These are phyloP conservation scores for Spinellus fusiger DNA, from an alignment of 192 early-diverging fungal genomes.

Conservation along the genomic window DNA sequence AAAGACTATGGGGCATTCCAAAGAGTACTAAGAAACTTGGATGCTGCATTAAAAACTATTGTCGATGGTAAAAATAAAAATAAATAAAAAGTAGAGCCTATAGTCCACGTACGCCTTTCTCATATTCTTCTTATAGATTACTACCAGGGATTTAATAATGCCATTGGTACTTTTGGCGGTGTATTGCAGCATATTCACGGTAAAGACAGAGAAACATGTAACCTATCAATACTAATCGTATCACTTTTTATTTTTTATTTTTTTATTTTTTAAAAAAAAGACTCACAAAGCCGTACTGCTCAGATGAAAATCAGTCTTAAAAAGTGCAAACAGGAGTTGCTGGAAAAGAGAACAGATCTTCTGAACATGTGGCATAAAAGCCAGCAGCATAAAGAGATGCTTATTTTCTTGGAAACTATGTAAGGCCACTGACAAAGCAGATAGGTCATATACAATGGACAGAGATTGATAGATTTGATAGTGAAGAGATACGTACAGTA, in stretches of 20 bases:
- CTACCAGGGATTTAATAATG: constrained; percentile 76
- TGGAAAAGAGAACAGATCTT: constrained; percentile 58
- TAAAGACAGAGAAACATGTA: constrained; percentile 7
- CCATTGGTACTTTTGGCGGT: constrained; percentile 75
- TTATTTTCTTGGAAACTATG: constrained; percentile 66
- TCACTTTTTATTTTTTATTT: not conserved
- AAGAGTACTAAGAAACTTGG: constrained; percentile 48
- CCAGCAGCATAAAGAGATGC: constrained; percentile 74
- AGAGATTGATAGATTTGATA: constrained; percentile 6
- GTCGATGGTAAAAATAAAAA: constrained; percentile 46
- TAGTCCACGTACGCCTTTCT: not conserved
- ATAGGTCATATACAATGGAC: not conserved
- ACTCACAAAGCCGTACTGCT: constrained; percentile 58
- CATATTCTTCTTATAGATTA: constrained; percentile 43
- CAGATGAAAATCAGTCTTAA: constrained; percentile 58
- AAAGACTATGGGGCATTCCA: constrained; percentile 62
- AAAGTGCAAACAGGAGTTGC: constrained; percentile 55
- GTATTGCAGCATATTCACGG: constrained; percentile 65
- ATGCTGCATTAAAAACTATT: constrained; percentile 63
- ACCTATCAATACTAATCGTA: not conserved
- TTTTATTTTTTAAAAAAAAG: constrained; percentile 9
- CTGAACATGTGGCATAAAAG: constrained; percentile 68
- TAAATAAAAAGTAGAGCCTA: not conserved
- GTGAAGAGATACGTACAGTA: constrained; percentile 61
- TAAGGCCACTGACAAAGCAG: constrained; percentile 14